phyloP scores from a whole-genome alignment of 2,329 filamentous ascomycete genomes.

The Davidsoniella eucalypti region DNA sequence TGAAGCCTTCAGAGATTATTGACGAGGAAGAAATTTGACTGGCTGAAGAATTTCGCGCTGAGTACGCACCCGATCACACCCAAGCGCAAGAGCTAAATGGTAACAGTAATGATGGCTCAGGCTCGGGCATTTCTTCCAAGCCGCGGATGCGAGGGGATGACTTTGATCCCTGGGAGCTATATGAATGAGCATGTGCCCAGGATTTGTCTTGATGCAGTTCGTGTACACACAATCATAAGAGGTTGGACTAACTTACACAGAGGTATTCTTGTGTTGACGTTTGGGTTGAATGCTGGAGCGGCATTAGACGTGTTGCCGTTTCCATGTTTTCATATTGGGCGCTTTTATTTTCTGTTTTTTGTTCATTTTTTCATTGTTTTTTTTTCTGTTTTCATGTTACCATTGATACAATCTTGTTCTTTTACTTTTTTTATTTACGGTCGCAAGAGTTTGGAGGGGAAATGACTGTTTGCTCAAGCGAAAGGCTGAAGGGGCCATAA shows the following conservation, averaged over 20 bases:
- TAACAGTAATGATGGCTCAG: slow-evolving; percentile 8
- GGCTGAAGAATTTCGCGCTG: slow-evolving; percentile 46
- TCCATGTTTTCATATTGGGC: neutral
- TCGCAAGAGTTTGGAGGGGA: neutral
- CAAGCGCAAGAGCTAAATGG: slow-evolving; percentile 5
- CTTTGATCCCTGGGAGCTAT: slow-evolving; percentile 15
- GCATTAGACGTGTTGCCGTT: neutral
- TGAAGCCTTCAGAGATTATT: slow-evolving; percentile 95
- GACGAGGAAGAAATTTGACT: slow-evolving; percentile 77
- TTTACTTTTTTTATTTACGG: neutral
- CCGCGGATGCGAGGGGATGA: slow-evolving; percentile 11
- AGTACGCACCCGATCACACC: slow-evolving; percentile 31
- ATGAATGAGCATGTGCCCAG: slow-evolving; percentile 14
- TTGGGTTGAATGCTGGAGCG: too few species aligned
- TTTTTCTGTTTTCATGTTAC: slow-evolving; percentile 1
- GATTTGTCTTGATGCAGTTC: neutral
- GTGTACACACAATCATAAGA: neutral
- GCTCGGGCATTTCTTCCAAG: slow-evolving; percentile 4
- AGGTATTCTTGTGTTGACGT: too few species aligned
- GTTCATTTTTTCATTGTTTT: neutral
- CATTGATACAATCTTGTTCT: neutral
- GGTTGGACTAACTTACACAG: neutral
- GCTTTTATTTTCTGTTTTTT: neutral
- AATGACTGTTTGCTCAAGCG: too few species aligned
- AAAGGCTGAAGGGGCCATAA: too few species aligned